These are phyloP conservation scores for Ampelocalamus luodianensis DNA, from an alignment of 176 grass and related monocot genomes.

Conservation along the genomic window DNA sequence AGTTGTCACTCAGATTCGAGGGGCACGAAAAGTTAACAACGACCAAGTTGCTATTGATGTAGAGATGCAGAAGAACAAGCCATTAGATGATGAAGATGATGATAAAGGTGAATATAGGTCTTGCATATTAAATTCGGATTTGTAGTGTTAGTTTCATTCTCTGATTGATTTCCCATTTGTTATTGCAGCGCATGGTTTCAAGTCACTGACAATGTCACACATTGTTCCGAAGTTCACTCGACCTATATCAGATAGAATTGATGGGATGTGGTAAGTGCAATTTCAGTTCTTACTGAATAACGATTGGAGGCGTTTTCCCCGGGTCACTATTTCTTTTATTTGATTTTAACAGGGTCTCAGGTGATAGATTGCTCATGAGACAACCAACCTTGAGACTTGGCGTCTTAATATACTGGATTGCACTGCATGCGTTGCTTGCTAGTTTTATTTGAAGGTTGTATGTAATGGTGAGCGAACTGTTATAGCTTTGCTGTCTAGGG, in stretches of 20 bases:
- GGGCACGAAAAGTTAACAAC: constrained; percentile 75
- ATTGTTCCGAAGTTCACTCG: constrained; percentile 90
- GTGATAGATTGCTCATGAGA: constrained; percentile 95
- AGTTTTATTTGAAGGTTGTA: constrained; percentile 83
- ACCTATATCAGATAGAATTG: constrained; percentile 83
- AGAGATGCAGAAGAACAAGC: constrained; percentile 62
- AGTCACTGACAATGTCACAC: constrained; percentile 84
- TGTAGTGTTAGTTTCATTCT: constrained; percentile 29
- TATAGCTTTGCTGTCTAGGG: constrained; percentile 2
- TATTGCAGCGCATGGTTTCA: constrained; percentile 95
- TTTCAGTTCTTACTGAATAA: constrained; percentile 38
- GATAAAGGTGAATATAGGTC: constrained; percentile 80
- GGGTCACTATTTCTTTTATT: constrained; percentile 18
- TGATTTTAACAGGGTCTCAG: constrained; percentile 81
- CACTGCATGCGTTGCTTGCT: constrained; percentile 78
- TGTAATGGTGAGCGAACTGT: constrained; percentile 40
- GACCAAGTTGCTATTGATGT: constrained; percentile 94
- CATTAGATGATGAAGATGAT: constrained; percentile 88
- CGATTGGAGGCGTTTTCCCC: constrained; percentile 28
- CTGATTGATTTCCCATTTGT: constrained; percentile 41
- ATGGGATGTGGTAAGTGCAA: constrained; percentile 85
- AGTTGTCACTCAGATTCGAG: constrained; percentile 70
- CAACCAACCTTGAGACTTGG: constrained; percentile 83
- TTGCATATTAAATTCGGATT: constrained; percentile 22
- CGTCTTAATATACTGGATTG: constrained; percentile 82